Evolutionary conservation across 164 flowering plant species (phyloP), one percentile per base, ranked within the genome.

Genomic region (Tetracentron sinense): DNA sequence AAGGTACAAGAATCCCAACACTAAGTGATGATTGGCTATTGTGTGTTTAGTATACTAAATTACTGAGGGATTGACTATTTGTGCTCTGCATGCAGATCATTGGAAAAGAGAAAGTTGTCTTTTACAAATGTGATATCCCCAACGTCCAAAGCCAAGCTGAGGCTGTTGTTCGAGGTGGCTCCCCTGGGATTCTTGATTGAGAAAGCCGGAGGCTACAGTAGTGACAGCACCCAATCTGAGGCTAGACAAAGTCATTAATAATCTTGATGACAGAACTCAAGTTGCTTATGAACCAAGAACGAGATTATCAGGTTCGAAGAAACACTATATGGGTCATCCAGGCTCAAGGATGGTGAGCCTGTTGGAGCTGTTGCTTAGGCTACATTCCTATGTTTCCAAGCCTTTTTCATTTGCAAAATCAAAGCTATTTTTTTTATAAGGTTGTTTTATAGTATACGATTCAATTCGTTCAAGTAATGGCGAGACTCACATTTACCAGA

Each of bases 281-380:
- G 97, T 91, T 20, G 98, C 97, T 3, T 91, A 86, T 57, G 97
- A 97, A 42, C 98, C 46, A 89, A 89, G 81, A 80, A 87, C 25
- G 97, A 91, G 92, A 88, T 94, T 28, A 86, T 94, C 56, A 78
- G 96, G n/a, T 91, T 89, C 27, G 96, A 91, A 74, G 91, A 91
- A 74, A 94, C 87, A 14, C 70, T 94, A 1, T 86, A 88, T 58
- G 98, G 97, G 12, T 82, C 91, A 0, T 94, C 97, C 57, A 83
- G 97, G 72, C 84, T 94, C 60, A 86, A 83, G 74, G 80, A 63
- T 53, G 94, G 78, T 21, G 80, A 79, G 31, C 95, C 97, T 42
- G 90, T 89, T 70, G 95, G 90, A 47, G 97, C 92, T 62, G 75
- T 92, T 73, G 92, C 78, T 65, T 90, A 74, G 79, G 27, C 20